These are phyloP conservation scores for Nigrospora oryzae DNA, from an alignment of 2,329 filamentous ascomycete species.

Conservation along the genomic window DNA sequence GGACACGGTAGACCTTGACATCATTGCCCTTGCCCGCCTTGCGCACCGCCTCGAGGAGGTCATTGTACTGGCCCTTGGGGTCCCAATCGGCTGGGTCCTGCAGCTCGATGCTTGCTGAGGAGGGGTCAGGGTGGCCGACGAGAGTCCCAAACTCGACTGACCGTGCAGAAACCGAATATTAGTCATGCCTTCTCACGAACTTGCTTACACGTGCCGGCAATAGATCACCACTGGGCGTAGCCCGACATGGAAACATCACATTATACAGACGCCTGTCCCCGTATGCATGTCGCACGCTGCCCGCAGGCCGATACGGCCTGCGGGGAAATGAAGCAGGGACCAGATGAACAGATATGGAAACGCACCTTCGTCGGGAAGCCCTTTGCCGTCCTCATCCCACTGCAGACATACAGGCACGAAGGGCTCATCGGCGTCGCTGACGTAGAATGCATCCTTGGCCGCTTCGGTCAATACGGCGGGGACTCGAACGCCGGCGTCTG, in stretches of 20 bases:
- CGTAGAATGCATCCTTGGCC: constrained; percentile 55
- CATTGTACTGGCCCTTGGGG: constrained; percentile 57
- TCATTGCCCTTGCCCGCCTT: constrained; percentile 55
- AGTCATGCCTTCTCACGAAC: background rate
- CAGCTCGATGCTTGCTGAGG: constrained; percentile 53
- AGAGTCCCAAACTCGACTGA: constrained; percentile 62
- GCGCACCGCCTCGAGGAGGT: constrained; percentile 60
- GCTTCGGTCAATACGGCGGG: constrained; percentile 48
- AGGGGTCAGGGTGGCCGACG: constrained; percentile 47
- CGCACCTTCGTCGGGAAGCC: constrained; percentile 54
- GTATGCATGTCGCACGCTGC: no score
- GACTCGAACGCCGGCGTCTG: constrained; percentile 46
- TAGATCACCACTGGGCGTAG: background rate
- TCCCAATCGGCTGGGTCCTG: constrained; percentile 68
- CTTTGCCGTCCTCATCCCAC: constrained; percentile 42
- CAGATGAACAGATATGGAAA: constrained; percentile 7
- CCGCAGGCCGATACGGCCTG: no score
- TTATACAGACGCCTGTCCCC: no score
- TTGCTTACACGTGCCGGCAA: background rate
- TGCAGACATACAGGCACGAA: constrained; percentile 69
- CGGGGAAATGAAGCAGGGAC: background rate
- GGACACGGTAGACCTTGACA: constrained; percentile 67
- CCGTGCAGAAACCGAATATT: constrained; percentile 1
- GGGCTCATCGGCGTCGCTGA: constrained; percentile 77
- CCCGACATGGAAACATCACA: no score